phyloP scores from a whole-genome alignment of 169 alveolate genomes.

The Cyclospora cayetanensis region DNA sequence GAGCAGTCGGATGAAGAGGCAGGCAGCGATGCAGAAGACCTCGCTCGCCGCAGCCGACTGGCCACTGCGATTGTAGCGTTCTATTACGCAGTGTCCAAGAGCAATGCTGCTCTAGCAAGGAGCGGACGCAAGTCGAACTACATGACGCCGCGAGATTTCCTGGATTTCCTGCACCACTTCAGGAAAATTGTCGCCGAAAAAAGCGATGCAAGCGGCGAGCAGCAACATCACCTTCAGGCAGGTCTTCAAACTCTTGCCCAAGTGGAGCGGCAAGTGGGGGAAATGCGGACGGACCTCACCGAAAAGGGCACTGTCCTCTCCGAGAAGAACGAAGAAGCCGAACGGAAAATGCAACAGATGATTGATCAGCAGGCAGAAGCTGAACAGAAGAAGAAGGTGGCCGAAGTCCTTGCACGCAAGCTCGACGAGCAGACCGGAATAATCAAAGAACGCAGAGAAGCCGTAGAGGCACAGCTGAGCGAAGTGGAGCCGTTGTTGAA shows the following conservation, averaged over 20 bases:
- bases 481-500: constrained; percentile 96
- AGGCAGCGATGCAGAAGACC: constrained; percentile 20
- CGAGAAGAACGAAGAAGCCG: constrained; percentile 96
- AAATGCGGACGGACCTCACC: constrained; percentile 89
- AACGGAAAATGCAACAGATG: constrained; percentile 93
- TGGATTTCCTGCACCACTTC: constrained; percentile 96
- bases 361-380: constrained; percentile 95
- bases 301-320: constrained; percentile 90
- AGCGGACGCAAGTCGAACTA: constrained; percentile 91
- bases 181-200: constrained; percentile 90
- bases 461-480: constrained; percentile 91
- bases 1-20: constrained; percentile 76
- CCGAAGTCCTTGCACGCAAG: constrained; percentile 88
- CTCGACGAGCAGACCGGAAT: constrained; percentile 91
- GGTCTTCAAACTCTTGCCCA: constrained; percentile 96
- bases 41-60: constrained; percentile 79
- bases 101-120: constrained; percentile 82
- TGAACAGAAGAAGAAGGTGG: constrained; percentile 91
- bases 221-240: constrained; percentile 90
- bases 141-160: constrained; percentile 96
- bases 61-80: constrained; percentile 86
- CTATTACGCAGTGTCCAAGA: constrained; percentile 85
- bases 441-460: constrained; percentile 88
- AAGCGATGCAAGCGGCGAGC: constrained; percentile 93
- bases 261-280: constrained; percentile 94